Evolutionary conservation across 306 rosid species (phyloP).

Genomic region (Vigna angularis): DNA sequence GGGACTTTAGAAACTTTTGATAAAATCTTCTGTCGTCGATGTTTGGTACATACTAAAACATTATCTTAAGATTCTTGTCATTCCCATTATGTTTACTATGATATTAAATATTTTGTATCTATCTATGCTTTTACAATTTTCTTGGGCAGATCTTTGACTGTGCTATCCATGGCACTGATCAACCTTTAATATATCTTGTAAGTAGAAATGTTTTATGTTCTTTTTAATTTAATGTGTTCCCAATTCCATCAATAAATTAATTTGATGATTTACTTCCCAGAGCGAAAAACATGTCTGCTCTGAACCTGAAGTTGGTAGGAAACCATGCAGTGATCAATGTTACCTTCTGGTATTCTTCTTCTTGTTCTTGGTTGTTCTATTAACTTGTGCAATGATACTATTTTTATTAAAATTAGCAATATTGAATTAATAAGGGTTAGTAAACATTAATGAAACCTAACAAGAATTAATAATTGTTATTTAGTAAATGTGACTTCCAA

Average conservation of each 20-base stretch:
- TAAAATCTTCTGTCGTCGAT: conserved; percentile 78
- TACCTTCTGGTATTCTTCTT: conserved; percentile 68
- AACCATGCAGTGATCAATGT: conserved; percentile 85
- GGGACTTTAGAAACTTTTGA: conserved; percentile 70
- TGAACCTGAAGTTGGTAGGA: conserved; percentile 61
- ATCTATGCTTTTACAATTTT: conserved; percentile 41
- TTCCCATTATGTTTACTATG: conserved; percentile 7
- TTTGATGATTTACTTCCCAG: conserved; percentile 59
- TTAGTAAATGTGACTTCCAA: neutral
- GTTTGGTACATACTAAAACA: conserved; percentile 64
- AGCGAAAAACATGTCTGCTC: conserved; percentile 73
- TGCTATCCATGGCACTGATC: conserved; percentile 77
- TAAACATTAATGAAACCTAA: neutral
- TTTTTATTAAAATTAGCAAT: neutral
- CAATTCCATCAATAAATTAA: conserved; percentile 35
- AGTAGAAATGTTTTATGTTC: conserved; percentile 44
- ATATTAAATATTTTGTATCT: conserved; percentile 11
- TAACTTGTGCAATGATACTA: neutral
- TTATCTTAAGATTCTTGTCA: conserved; percentile 21
- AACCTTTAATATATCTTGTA: conserved; percentile 72
- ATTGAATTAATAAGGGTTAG: neutral
- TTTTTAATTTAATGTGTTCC: conserved; percentile 17
- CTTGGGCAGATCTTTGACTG: conserved; percentile 72
- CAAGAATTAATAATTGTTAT: too few species aligned
- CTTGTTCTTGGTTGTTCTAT: neutral